These are phyloP conservation scores for Bryoglossum gracile DNA, from an alignment of 495 filamentous ascomycete species.

Conservation along the genomic window DNA sequence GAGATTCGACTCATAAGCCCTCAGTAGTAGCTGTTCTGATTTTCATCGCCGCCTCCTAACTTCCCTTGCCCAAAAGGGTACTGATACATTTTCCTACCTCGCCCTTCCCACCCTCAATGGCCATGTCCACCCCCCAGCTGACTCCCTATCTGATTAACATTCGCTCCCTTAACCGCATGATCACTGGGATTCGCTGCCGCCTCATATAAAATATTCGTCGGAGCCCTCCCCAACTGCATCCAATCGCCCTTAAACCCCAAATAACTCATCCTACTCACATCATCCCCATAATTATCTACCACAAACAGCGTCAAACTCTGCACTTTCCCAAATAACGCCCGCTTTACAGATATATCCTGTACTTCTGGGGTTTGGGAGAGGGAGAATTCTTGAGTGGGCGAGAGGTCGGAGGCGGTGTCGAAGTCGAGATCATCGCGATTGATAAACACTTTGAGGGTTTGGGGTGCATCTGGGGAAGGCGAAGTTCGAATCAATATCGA, in stretches of 20 bases:
- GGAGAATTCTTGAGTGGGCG: conserved; percentile 69
- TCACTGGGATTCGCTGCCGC: conserved; percentile 85
- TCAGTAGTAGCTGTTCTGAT: no score
- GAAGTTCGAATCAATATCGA: conserved; percentile 77
- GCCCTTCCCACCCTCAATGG: neutral
- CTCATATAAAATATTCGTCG: conserved; percentile 83
- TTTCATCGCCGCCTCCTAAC: no score
- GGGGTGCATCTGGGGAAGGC: conserved; percentile 61
- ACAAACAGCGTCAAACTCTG: conserved; percentile 76
- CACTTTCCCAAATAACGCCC: conserved; percentile 81
- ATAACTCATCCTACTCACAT: conserved; percentile 72
- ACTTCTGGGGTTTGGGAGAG: conserved; percentile 73
- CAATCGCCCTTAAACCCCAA: conserved; percentile 91
- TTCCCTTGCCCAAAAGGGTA: neutral
- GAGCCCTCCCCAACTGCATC: conserved; percentile 75
- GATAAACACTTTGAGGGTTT: conserved; percentile 73
- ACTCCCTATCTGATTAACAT: conserved; percentile 41
- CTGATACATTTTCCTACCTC: no score
- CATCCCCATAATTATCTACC: conserved; percentile 63
- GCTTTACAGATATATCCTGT: conserved; percentile 76
- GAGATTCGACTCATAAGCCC: no score
- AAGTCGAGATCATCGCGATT: conserved; percentile 89
- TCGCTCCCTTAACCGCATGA: conserved; percentile 51
- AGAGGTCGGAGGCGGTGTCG: conserved; percentile 55
- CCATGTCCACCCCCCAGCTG: conserved; percentile 30